Evolutionary conservation across 2,329 filamentous ascomycete species (phyloP).

Genomic region (Aaosphaeria pasadenensis): DNA sequence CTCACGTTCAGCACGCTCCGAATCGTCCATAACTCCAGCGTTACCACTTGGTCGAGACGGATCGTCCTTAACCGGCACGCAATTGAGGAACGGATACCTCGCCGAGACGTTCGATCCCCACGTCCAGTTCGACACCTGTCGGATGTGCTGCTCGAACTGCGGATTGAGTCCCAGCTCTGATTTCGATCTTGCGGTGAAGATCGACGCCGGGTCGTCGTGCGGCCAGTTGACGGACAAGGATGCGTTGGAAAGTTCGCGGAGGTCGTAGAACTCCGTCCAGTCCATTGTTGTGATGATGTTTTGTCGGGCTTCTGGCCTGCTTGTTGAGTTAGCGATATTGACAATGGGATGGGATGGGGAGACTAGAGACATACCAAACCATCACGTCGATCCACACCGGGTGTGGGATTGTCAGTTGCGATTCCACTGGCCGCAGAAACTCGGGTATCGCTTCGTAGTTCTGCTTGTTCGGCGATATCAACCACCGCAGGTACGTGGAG

Average conservation of each 20-base stretch:
- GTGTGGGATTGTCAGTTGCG: slow-evolving; percentile 4
- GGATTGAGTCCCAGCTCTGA: slow-evolving; percentile 1
- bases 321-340: neutral
- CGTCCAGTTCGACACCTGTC: slow-evolving; percentile 3
- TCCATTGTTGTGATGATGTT: slow-evolving; percentile 4
- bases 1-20: too few species aligned
- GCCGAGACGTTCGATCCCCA: neutral
- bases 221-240: slow-evolving; percentile 7
- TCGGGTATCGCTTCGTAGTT: slow-evolving; percentile 9
- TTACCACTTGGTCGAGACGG: too few species aligned
- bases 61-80: neutral
- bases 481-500: slow-evolving; percentile 1
- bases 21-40: neutral
- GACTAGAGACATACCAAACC: slow-evolving; percentile 1
- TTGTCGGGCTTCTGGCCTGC: slow-evolving; percentile 4
- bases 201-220: neutral
- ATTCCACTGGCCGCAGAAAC: slow-evolving; percentile 3
- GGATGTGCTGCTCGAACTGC: slow-evolving; percentile 2
- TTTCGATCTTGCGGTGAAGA: neutral
- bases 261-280: slow-evolving; percentile 3
- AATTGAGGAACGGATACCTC: slow-evolving; percentile 2
- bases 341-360: too few species aligned
- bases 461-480: slow-evolving; percentile 8
- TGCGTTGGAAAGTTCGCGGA: slow-evolving; percentile 1
- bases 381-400: slow-evolving; percentile 5